Evolutionary conservation across 2,329 filamentous ascomycete genomes (phyloP).

Genomic region (Trichoderma citrinoviride): DNA sequence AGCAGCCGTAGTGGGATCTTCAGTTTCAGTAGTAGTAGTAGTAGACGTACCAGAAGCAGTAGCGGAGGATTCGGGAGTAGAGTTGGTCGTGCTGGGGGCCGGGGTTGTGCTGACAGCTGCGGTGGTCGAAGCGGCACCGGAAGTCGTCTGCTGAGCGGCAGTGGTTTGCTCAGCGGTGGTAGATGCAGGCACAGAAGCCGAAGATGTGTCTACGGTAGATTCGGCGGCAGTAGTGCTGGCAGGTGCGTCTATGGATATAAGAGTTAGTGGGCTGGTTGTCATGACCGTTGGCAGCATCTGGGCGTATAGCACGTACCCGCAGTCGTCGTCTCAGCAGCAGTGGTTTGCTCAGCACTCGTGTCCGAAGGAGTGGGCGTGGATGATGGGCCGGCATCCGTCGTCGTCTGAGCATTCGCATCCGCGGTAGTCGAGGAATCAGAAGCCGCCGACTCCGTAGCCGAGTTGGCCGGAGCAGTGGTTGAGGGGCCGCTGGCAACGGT

Average conservation of each 20-base stretch:
- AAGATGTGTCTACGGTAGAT: neutral
- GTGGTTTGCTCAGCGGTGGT: conserved; percentile 5
- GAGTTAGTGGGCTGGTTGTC: neutral
- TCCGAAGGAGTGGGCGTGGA: neutral
- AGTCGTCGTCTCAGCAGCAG: neutral
- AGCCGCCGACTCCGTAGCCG: neutral
- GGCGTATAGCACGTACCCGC: neutral
- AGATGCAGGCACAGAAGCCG: conserved; percentile 6
- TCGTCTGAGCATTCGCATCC: neutral
- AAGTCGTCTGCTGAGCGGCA: neutral
- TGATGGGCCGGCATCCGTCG: neutral
- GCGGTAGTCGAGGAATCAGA: neutral
- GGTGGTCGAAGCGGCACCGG: neutral
- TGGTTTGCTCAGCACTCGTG: neutral
- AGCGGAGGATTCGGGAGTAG: conserved; percentile 20
- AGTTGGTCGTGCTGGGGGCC: neutral
- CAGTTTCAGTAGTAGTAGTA: conserved; percentile 24
- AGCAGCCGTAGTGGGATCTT: conserved; percentile 33
- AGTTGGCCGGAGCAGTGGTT: conserved; percentile 15
- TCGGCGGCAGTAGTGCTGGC: neutral
- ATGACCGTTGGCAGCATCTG: neutral
- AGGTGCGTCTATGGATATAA: neutral
- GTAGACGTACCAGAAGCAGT: conserved; percentile 30
- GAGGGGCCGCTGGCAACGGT: conserved; percentile 18
- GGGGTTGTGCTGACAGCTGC: neutral